A percentile compares a stretch with the other conserved stretches of the same genome.
phyloP scores from a whole-genome alignment of 2,329 filamentous ascomycete genomes.

The Chlorencoelia australis region DNA sequence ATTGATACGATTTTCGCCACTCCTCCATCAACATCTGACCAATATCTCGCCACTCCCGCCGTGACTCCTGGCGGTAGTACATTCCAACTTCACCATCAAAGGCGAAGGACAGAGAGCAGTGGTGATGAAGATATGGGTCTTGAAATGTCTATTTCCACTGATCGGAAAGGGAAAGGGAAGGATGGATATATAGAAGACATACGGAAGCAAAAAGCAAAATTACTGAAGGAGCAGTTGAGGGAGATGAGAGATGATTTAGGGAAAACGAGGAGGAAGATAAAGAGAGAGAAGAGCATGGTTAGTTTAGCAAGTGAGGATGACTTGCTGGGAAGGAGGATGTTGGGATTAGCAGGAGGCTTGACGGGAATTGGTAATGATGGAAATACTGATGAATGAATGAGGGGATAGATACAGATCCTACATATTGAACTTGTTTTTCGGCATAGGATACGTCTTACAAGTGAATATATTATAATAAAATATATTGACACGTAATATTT shows the following conservation, averaged over 20 bases:
- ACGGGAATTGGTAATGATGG: constrained; percentile 30
- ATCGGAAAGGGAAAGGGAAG: constrained; percentile 8
- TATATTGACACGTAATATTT: too few relatives aligned
- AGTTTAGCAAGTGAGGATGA: constrained; percentile 47
- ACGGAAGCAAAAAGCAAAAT: too few relatives aligned
- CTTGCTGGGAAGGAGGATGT: constrained; percentile 44
- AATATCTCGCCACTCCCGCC: too few relatives aligned
- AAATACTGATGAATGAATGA: constrained; percentile 22
- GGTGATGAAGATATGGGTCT: constrained; percentile 73
- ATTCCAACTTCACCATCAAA: constrained; percentile 10
- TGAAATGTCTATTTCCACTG: constrained; percentile 61
- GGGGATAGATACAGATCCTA: too few relatives aligned
- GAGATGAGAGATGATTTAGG: constrained; percentile 27
- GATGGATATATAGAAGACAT: constrained; percentile 10
- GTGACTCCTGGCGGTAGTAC: constrained; percentile 8
- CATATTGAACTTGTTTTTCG: too few relatives aligned
- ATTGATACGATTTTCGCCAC: constrained; percentile 68
- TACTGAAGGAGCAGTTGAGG: not conserved
- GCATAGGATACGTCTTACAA: too few relatives aligned
- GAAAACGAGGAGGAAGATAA: constrained; percentile 33
- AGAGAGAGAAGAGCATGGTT: constrained; percentile 36
- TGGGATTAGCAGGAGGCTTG: constrained; percentile 41
- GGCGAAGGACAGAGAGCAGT: constrained; percentile 20
- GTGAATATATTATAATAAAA: too few relatives aligned
- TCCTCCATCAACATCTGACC: too few relatives aligned